A percentile compares a stretch with the other conserved stretches of the same genome.
Evolutionary conservation across 345 rosid species (phyloP).

Genomic region (Eucalyptus marginata): DNA sequence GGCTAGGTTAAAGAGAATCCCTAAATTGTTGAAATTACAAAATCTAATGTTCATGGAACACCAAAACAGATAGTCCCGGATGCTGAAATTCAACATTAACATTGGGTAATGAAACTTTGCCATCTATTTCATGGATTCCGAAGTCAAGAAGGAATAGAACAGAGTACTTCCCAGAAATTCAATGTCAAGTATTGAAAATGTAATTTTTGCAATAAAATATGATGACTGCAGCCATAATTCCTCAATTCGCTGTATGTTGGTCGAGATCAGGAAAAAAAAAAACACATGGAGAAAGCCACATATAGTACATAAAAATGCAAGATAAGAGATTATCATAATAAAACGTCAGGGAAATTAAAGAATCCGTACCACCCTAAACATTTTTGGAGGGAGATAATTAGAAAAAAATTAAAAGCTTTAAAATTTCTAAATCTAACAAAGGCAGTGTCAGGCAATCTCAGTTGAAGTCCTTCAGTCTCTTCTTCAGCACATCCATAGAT

Average conservation of each 20-base stretch:
- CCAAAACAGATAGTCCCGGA: background rate
- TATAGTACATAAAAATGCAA: background rate
- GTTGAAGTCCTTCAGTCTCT: constrained; percentile 88
- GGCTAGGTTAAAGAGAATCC: background rate
- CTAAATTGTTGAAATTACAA: background rate
- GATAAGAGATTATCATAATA: background rate
- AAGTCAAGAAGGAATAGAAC: background rate
- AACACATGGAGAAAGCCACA: background rate
- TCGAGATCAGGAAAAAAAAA: background rate
- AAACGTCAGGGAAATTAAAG: background rate
- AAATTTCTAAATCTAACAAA: constrained; percentile 1
- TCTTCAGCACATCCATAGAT: constrained; percentile 87
- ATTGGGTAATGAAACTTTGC: background rate
- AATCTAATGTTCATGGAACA: background rate
- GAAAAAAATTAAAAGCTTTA: background rate
- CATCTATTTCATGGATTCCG: background rate
- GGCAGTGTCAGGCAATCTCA: constrained; percentile 12
- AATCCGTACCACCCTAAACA: background rate
- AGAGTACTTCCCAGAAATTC: background rate
- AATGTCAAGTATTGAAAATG: background rate
- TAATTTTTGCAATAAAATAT: background rate
- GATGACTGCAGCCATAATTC: background rate
- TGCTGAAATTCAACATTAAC: background rate
- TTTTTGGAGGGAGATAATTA: background rate
- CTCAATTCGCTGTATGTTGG: background rate